These are phyloP conservation scores for Trichoderma harzianum DNA, from an alignment of 2,329 filamentous ascomycete species.

Conservation along the genomic window DNA sequence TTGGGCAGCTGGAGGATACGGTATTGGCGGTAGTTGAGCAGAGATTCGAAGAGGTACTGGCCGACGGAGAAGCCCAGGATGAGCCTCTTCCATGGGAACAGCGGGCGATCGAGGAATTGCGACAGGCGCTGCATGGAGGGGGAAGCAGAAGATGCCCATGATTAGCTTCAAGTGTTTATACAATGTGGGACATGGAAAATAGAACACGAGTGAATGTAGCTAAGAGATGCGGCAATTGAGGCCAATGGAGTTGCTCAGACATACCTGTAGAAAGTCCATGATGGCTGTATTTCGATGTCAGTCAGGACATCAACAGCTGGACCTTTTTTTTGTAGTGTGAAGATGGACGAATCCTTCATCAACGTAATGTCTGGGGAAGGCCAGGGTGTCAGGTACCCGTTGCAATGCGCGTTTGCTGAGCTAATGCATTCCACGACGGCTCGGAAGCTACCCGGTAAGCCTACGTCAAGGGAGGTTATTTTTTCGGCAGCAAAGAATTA, in stretches of 20 bases:
- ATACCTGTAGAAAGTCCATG: slow-evolving; percentile 49
- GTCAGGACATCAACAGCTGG: slow-evolving; percentile 7
- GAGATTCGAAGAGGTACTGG: slow-evolving; percentile 86
- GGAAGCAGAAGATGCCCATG: background rate
- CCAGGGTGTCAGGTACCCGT: slow-evolving; percentile 16
- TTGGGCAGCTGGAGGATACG: slow-evolving; percentile 74
- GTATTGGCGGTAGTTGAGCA: slow-evolving; percentile 88
- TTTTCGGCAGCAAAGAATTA: background rate
- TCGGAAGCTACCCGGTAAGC: background rate
- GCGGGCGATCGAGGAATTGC: slow-evolving; percentile 80
- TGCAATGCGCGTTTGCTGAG: slow-evolving; percentile 13
- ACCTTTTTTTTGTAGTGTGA: background rate
- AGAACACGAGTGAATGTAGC: background rate
- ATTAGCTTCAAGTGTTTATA: background rate
- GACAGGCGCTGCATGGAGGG: slow-evolving; percentile 64
- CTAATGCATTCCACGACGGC: slow-evolving; percentile 11
- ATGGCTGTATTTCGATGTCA: slow-evolving; percentile 24
- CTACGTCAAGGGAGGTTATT: background rate
- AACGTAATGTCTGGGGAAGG: slow-evolving; percentile 12
- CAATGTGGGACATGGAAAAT: background rate
- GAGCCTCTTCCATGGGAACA: slow-evolving; percentile 96
- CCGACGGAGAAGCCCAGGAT: slow-evolving; percentile 92
- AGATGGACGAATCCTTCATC: slow-evolving; percentile 5
- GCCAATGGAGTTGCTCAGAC: slow-evolving; percentile 2
- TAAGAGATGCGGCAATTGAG: background rate